phyloP scores from a whole-genome alignment of 371 early-diverging fungal species.

The Mortierella sp. region DNA sequence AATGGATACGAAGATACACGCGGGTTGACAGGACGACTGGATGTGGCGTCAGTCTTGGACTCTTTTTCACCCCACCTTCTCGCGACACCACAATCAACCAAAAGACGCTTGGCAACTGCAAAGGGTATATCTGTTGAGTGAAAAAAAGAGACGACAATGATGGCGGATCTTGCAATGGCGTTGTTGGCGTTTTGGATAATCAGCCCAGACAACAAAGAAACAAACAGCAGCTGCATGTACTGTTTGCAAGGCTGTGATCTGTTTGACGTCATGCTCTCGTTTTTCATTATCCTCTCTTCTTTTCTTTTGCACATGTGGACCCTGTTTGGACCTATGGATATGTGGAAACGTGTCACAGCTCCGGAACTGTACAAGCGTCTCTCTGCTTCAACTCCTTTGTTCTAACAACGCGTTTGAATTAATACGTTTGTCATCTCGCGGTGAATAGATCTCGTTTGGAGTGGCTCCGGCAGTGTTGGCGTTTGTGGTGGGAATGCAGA shows the following conservation, averaged over 20 bases:
- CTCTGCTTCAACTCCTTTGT: not conserved
- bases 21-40: not conserved
- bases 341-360: not conserved
- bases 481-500: slow-evolving; percentile 90
- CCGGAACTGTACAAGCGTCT: not conserved
- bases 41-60: not conserved
- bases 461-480: slow-evolving; percentile 90
- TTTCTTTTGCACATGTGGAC: not conserved
- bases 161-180: not conserved
- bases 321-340: not conserved
- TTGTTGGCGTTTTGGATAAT: not conserved
- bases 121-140: not conserved
- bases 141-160: not conserved
- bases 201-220: not conserved
- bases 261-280: slow-evolving; percentile 31
- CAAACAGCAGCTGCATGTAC: not conserved
- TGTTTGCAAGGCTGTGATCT: not conserved
- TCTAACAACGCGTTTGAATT: not conserved
- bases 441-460: slow-evolving; percentile 81
- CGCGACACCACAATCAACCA: not conserved
- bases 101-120: not conserved
- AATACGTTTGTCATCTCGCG: not conserved
- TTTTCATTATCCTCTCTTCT: too few relatives aligned
- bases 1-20: not conserved
- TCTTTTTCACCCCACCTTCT: not conserved